Conservation (phyloP, 2,329 filamentous ascomycete genomes). For the Aspergillus viridinutans region DNA sequence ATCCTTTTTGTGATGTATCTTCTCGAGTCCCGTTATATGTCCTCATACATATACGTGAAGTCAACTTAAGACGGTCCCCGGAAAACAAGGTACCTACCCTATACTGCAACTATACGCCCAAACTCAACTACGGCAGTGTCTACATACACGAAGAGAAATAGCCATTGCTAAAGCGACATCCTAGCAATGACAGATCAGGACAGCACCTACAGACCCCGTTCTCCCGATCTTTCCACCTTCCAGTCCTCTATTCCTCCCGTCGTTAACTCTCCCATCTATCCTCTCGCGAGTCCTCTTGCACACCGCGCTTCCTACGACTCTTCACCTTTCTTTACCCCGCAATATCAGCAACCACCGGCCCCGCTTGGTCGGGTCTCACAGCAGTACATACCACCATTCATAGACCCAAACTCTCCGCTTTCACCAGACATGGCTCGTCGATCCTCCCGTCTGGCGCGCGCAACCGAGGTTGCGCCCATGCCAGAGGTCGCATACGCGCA, state of each 20-base stretch:
- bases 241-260: slow-evolving; percentile 37
- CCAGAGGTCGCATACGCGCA: slow-evolving; percentile 22
- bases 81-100: not conserved
- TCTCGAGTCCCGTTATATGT: not conserved
- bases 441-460: slow-evolving; percentile 34
- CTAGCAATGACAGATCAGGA: slow-evolving; percentile 43
- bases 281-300: slow-evolving; percentile 30
- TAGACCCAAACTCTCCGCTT: slow-evolving; percentile 14
- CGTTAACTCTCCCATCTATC: slow-evolving; percentile 26
- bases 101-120: not conserved
- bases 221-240: slow-evolving; percentile 50
- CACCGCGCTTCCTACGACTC: slow-evolving; percentile 45
- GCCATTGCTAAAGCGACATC: slow-evolving; percentile 13
- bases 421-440: slow-evolving; percentile 41
- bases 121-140: not conserved
- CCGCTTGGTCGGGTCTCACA: slow-evolving; percentile 27
- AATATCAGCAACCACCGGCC: slow-evolving; percentile 27
- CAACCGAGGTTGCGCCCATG: slow-evolving; percentile 26
- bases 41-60: not conserved
- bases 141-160: slow-evolving; percentile 1
- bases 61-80: not conserved
- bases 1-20: not conserved
- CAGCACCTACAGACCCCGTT: slow-evolving; percentile 45
- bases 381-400: slow-evolving; percentile 34
- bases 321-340: slow-evolving; percentile 43